Evolutionary conservation across 345 rosid species (phyloP).

Genomic region (Arabis hirsuta): DNA sequence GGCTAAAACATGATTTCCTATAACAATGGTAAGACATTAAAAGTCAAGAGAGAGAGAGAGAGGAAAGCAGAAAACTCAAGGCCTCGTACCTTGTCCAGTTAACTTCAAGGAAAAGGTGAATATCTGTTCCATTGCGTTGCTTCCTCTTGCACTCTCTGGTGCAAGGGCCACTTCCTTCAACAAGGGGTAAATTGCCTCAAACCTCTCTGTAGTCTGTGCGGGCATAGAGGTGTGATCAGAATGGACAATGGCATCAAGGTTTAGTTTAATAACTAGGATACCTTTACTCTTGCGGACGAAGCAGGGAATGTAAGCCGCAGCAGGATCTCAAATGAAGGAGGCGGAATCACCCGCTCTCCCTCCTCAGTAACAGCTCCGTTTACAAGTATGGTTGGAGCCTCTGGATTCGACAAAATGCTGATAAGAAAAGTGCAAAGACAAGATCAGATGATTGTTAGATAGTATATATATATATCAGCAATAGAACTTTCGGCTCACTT

Average conservation of each 20-base stretch:
- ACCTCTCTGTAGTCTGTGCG: constrained; percentile 76
- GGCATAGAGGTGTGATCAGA: constrained; percentile 3
- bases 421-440: not conserved
- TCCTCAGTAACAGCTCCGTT: constrained; percentile 63
- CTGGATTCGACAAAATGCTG: constrained; percentile 67
- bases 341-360: constrained; percentile 74
- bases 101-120: constrained; percentile 57
- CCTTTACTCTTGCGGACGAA: constrained; percentile 70
- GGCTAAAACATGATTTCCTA: constrained; percentile 63
- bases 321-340: constrained; percentile 62
- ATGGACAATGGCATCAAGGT: not conserved
- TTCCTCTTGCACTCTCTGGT: constrained; percentile 54
- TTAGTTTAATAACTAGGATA: constrained; percentile 24
- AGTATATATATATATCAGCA: constrained; percentile 11
- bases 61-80: not conserved
- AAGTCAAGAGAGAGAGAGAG: not conserved
- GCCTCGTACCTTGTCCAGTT: constrained; percentile 64
- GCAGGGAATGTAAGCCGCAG: constrained; percentile 68
- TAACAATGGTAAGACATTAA: not conserved
- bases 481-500: constrained; percentile 35
- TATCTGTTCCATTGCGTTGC: constrained; percentile 80
- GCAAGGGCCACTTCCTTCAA: constrained; percentile 78
- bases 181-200: constrained; percentile 62
- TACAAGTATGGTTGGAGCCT: constrained; percentile 66
- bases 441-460: constrained; percentile 13